Base-by-base conservation (phyloP, 352 stramenopile genomes). In the Pythium aristosporum region DNA sequence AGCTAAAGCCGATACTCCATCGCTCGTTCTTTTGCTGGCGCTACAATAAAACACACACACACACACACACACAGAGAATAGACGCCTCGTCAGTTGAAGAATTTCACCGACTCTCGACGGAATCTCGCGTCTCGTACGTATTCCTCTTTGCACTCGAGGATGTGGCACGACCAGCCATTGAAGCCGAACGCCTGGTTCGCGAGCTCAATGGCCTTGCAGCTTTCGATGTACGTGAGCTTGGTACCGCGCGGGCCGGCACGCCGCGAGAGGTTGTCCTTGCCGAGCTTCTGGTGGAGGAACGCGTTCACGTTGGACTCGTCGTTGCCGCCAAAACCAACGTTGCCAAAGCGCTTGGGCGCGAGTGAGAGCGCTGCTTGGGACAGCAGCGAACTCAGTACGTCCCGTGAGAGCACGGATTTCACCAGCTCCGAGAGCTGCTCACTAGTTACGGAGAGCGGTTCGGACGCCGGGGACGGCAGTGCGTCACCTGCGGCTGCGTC, bases 181-280 rank as follows among this genome's bases (percentile, higher is more conserved):
- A 96, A 96, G 13, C 87, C 87, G 44, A 96, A 96, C n/a, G 85
- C 84, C 53, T 85, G 78, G 69, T 96, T 96, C 30, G 87, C 87
- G 47, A 96, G 68, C 70, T 96, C 87, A 50, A 96, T 96, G 42
- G 85, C 85, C 65, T 96, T 96, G 65, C 87, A 94, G 65, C 87
- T 96, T 67, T 96, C 87, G 21, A 96, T 91, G 65, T 96, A 96
- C 53, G 83, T 96, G 23, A 96, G 66, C 18, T 87, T 82, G 42
- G 74, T 84, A 42, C 85, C 85, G 7, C 87, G 80, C 8, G 87
- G 87, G 1, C 87, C 87, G 0, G 87, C 80, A 5, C 87, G 71
- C 0, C 84, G 73, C 28, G 83, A 69, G 36, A 96, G 61, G 65
- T 86, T 80, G 39, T 91, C 77, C 37, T 91, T 90, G 51, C 77